A percentile compares a stretch with the other conserved stretches of the same genome.
phyloP scores from a whole-genome alignment of 345 rosid species.

The Salix koriyanagi region DNA sequence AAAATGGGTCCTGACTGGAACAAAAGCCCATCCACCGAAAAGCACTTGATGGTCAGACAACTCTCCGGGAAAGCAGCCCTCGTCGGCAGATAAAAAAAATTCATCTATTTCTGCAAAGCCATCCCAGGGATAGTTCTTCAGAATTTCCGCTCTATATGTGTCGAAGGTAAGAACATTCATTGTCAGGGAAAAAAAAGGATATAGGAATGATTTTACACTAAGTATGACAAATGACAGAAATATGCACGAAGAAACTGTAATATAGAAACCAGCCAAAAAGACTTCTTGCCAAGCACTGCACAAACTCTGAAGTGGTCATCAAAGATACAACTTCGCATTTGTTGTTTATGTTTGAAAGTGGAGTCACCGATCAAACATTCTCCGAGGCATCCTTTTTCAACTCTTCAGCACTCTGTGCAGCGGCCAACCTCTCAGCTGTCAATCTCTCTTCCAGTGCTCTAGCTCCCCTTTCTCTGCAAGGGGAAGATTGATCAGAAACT shows the following conservation, averaged over 20 bases:
- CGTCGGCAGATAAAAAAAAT: background rate
- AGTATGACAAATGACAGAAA: conserved; percentile 16
- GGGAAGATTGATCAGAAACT: background rate
- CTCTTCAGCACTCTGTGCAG: conserved; percentile 49
- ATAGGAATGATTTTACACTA: conserved; percentile 10
- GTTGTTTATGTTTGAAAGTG: background rate
- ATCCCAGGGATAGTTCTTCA: background rate
- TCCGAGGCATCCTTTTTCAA: conserved; percentile 50
- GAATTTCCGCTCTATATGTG: conserved; percentile 11
- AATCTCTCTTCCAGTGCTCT: conserved; percentile 95
- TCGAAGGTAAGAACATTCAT: background rate
- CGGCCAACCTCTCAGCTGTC: conserved; percentile 66
- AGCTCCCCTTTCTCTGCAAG: conserved; percentile 96
- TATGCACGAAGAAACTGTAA: conserved; percentile 22
- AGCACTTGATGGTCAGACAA: background rate
- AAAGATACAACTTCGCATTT: conserved; percentile 8
- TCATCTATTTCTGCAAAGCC: background rate
- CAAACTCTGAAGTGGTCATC: conserved; percentile 11
- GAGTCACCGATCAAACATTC: conserved; percentile 41
- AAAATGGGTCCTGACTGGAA: background rate
- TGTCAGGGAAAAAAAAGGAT: background rate
- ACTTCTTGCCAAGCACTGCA: conserved; percentile 24
- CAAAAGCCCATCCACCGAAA: background rate
- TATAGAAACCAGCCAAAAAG: conserved; percentile 20
- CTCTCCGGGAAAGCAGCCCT: background rate